phyloP scores from a whole-genome alignment of 2,329 filamentous ascomycete genomes.

The Thelonectria olida region DNA sequence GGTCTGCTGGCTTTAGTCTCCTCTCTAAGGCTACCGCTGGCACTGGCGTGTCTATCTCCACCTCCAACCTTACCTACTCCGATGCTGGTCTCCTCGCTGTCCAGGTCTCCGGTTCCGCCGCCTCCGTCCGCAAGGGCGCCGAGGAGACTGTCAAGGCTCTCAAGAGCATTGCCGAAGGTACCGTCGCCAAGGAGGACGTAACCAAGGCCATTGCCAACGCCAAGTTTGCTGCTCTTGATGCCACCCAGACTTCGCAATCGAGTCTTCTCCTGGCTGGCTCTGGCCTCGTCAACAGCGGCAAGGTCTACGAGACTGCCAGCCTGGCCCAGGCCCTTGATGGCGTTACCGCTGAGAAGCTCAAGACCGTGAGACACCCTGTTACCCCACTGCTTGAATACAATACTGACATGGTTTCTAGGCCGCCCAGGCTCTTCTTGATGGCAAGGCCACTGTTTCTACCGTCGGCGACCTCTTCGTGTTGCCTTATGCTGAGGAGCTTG shows the following conservation, averaged over 20 bases:
- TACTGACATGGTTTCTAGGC: constrained; percentile 63
- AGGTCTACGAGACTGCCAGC: constrained; percentile 85
- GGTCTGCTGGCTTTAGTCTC: constrained; percentile 91
- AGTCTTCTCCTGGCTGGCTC: constrained; percentile 86
- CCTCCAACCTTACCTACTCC: constrained; percentile 87
- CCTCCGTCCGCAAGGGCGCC: constrained; percentile 77
- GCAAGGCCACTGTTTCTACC: constrained; percentile 87
- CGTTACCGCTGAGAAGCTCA: constrained; percentile 85
- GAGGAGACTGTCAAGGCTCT: constrained; percentile 82
- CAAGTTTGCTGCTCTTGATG: constrained; percentile 90
- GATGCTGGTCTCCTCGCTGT: constrained; percentile 92
- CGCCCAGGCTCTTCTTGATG: constrained; percentile 86
- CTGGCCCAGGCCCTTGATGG: constrained; percentile 80
- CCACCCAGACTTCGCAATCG: constrained; percentile 78
- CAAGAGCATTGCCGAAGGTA: constrained; percentile 80
- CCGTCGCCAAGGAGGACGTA: constrained; percentile 84
- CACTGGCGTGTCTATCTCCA: constrained; percentile 73
- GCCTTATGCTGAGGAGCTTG: constrained; percentile 93
- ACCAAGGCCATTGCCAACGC: constrained; percentile 91
- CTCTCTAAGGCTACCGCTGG: constrained; percentile 80
- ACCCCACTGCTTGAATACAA: constrained; percentile 31
- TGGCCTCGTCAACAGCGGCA: constrained; percentile 81
- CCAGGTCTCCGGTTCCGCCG: constrained; percentile 78
- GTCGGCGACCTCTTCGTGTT: constrained; percentile 93
- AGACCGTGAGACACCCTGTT: constrained; percentile 71